Evolutionary conservation across 305 asterid genomes (phyloP).

Genomic region (Solanum hybrid): DNA sequence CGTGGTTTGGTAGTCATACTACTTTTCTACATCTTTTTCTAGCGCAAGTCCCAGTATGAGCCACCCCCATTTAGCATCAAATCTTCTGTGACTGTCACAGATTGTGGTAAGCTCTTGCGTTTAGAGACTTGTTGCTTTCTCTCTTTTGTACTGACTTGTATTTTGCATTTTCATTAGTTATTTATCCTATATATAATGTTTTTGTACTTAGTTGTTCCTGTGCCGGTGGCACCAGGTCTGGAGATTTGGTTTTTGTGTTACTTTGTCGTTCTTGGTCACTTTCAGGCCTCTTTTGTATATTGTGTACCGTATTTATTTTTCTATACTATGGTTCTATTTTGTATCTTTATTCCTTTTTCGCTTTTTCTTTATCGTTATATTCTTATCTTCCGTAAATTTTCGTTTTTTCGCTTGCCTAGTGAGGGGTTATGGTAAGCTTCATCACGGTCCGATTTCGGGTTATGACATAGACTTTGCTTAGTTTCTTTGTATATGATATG

Average conservation of each 20-base stretch:
- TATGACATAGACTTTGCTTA: not conserved
- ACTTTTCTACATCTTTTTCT: too few relatives aligned
- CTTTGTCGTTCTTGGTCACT: not conserved
- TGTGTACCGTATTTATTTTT: not conserved
- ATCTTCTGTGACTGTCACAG: too few relatives aligned
- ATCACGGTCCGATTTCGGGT: not conserved
- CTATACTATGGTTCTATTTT: not conserved
- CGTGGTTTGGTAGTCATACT: not conserved
- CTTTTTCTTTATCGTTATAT: too few relatives aligned
- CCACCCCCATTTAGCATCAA: not conserved
- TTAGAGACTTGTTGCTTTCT: not conserved
- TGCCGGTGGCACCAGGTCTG: not conserved
- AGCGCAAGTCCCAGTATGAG: not conserved
- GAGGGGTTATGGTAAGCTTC: not conserved
- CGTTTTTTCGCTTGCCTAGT: not conserved
- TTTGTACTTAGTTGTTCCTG: not conserved
- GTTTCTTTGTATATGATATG: not conserved
- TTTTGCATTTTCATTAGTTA: not conserved
- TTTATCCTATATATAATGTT: not conserved
- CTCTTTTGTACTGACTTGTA: not conserved
- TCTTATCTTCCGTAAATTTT: too few relatives aligned
- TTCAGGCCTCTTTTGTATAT: not conserved
- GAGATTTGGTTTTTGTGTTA: not conserved
- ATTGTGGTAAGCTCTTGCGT: not conserved
- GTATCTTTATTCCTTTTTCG: too few relatives aligned